Evolutionary conservation across 306 rosid species (phyloP).

Genomic region (Pyrus bretschneideri): DNA sequence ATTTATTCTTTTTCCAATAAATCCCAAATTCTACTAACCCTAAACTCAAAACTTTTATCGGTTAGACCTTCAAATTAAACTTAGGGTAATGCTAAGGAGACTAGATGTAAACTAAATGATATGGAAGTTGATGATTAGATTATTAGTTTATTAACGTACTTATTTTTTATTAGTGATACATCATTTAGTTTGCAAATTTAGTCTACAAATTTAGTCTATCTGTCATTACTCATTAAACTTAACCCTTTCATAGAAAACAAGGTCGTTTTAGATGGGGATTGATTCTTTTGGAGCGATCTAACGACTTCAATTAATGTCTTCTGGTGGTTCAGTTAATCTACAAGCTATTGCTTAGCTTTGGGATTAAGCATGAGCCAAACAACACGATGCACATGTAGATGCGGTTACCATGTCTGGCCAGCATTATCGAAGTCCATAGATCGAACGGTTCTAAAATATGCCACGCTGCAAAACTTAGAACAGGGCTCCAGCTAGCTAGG

Average conservation of each 20-base stretch:
- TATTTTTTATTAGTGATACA: too few relatives aligned
- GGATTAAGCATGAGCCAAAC: neutral
- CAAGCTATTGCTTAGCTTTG: neutral
- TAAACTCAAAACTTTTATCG: neutral
- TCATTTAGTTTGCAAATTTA: too few relatives aligned
- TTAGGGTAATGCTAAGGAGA: too few relatives aligned
- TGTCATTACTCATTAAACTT: too few relatives aligned
- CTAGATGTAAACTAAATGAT: too few relatives aligned
- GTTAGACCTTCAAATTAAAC: neutral
- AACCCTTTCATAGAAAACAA: neutral
- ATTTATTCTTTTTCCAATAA: neutral
- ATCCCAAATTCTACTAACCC: neutral
- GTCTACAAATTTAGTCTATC: too few relatives aligned
- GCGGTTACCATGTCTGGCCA: neutral
- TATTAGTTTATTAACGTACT: too few relatives aligned
- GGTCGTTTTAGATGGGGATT: neutral
- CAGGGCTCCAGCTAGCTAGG: neutral
- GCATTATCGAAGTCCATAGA: neutral
- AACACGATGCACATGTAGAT: neutral
- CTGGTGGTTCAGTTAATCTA: neutral
- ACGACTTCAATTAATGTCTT: neutral
- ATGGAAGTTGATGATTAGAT: too few relatives aligned
- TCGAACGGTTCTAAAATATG: constrained; percentile 9
- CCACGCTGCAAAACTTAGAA: constrained; percentile 1
- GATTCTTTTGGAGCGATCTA: neutral